Conservation (phyloP, 306 rosid genomes). For the Luffa aegyptiaca region DNA sequence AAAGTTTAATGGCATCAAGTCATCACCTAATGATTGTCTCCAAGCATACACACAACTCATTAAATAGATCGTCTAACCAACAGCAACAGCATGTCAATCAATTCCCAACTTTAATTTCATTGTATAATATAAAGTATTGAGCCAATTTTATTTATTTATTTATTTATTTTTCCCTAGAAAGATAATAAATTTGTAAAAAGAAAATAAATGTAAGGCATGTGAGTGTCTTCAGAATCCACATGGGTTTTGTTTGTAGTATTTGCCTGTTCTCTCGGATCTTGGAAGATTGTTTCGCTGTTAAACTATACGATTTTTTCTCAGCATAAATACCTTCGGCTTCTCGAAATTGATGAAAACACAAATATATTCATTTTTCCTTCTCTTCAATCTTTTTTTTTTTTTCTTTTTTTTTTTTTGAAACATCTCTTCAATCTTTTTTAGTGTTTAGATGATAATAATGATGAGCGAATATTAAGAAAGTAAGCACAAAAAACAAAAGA, state of each 20-base stretch:
- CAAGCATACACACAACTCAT: constrained; percentile 1
- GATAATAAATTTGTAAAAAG: background rate
- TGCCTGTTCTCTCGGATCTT: constrained; percentile 10
- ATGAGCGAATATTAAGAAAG: background rate
- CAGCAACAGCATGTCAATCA: constrained; percentile 2
- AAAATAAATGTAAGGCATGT: constrained; percentile 7
- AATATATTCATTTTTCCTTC: background rate
- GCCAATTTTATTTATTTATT: background rate
- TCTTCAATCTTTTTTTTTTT: background rate
- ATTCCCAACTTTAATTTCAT: background rate
- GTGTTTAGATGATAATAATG: background rate
- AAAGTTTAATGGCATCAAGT: background rate
- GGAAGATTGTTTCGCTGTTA: constrained; percentile 1
- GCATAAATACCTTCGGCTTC: constrained; percentile 6
- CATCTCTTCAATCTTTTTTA: background rate
- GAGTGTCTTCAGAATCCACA: constrained; percentile 1
- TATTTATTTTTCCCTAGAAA: background rate
- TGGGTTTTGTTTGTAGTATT: background rate
- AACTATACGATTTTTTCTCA: background rate
- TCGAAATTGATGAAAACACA: background rate
- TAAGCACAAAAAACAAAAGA: no score
- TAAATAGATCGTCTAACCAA: constrained; percentile 3
- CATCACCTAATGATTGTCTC: constrained; percentile 3
- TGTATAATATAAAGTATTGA: background rate
- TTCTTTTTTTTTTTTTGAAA: no score